Base-by-base conservation (phyloP, 2,329 filamentous ascomycete species). In the Diplodia scrobiculata region DNA sequence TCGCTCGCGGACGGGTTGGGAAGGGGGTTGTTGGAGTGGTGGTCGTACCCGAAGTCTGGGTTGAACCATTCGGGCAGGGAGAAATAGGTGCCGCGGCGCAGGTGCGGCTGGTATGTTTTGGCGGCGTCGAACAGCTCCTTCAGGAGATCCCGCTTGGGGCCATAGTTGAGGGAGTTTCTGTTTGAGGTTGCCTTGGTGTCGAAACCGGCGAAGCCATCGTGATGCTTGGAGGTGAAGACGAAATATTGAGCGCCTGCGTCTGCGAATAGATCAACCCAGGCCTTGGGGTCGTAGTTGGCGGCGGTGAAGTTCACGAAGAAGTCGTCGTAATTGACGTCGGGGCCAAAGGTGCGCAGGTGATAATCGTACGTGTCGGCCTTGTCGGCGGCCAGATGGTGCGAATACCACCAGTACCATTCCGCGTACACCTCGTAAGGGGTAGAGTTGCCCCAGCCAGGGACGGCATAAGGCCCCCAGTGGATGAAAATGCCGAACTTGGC, bases 401-500 rank as follows among this genome's bases (percentile, higher is more conserved):
- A 77, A 55, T 82, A 81, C 78, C 80, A 85, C 54, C 64, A 66
- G 25, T 68, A 76, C 78, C 77, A 79, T 69, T 79, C 77, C 0
- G 78, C 75, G 66, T 78, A 80, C 29, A 69, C 72, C 68, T 80
- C 81, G 58, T 79, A 77, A 3, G 74, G 68, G 9, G 73, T 72
- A 1, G 69, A 68, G 50, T 80, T 80, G 1, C 84, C 85, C 84
- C 84, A 87, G 3, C 81, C 84, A 0, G 84, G 82, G 0, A 86
- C 84, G 0, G 83, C 74, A 68, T 86, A 87, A 0, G 81, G 76
- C 0, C 85, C 84, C 83, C 85, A 87, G 67, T 87, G 85, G 48
- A 87, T 84, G 70, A 87, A 87, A 45, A 87, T 87, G 0, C 85
- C 85, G 68, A 79, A 87, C 66, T 87, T 87, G 25, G 78, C 82